Evolutionary conservation across 2,329 filamentous ascomycete species (phyloP).

Genomic region (Diaporthe capsici): DNA sequence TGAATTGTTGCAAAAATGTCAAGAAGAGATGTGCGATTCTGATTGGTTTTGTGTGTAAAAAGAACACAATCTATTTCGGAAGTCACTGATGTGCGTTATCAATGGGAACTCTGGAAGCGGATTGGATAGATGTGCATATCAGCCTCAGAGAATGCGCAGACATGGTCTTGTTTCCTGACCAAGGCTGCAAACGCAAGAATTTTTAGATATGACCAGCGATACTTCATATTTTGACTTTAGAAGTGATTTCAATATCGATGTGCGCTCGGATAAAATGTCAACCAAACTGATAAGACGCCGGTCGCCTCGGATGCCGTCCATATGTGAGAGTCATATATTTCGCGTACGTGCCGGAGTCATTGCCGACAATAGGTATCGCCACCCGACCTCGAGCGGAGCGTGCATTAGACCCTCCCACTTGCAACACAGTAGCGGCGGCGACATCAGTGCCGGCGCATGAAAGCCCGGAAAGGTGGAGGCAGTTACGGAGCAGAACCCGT

Average conservation of each 20-base stretch:
- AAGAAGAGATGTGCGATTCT: too few relatives aligned
- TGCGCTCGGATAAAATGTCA: not conserved
- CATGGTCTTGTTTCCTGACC: not conserved
- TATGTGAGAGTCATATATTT: slow-evolving; percentile 1
- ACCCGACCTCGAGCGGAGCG: not conserved
- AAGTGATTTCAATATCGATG: not conserved
- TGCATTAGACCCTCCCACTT: slow-evolving; percentile 14
- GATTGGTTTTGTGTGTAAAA: too few relatives aligned
- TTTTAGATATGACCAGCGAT: not conserved
- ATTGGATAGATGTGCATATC: not conserved
- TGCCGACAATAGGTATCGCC: not conserved
- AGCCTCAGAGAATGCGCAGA: too few relatives aligned
- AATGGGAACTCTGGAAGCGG: too few relatives aligned
- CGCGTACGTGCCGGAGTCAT: slow-evolving; percentile 1
- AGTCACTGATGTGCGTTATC: not conserved
- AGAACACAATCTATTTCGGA: not conserved
- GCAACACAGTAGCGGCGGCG: not conserved
- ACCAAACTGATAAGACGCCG: not conserved
- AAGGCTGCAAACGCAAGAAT: not conserved
- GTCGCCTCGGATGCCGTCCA: not conserved
- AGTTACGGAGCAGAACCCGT: slow-evolving; percentile 1
- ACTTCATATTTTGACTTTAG: not conserved
- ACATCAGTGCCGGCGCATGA: not conserved
- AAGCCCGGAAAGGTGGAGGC: slow-evolving; percentile 23
- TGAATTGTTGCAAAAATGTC: too few relatives aligned